Evolutionary conservation across 2,329 filamentous ascomycete genomes (phyloP).

Genomic region (Graphium sp.): DNA sequence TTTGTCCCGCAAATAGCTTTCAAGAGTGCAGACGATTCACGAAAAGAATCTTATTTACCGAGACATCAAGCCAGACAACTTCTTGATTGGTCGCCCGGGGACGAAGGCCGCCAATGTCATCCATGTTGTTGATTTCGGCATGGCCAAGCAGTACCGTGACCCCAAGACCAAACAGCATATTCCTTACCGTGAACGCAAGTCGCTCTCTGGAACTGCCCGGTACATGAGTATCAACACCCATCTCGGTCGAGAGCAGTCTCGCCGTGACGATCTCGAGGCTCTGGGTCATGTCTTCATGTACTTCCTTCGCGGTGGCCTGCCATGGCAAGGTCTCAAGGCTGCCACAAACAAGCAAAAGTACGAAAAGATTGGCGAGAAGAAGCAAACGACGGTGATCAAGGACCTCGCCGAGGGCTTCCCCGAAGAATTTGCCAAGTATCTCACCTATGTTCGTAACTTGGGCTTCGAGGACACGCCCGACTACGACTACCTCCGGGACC

Average conservation of each 20-base stretch:
- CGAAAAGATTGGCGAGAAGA: conserved; percentile 99
- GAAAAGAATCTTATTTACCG: conserved; percentile 99
- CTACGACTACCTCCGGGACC: conserved; percentile 91
- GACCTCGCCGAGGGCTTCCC: conserved; percentile 94
- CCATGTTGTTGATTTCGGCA: conserved; percentile 96
- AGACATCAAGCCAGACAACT: conserved; percentile 99
- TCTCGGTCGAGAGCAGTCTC: conserved; percentile 86
- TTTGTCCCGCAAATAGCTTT: conserved; percentile 47
- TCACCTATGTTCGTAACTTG: conserved; percentile 92
- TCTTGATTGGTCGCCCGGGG: conserved; percentile 81
- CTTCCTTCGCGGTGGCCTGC: conserved; percentile 53
- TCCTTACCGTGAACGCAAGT: conserved; percentile 92
- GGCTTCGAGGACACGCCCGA: conserved; percentile 97
- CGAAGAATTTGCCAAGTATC: conserved; percentile 93
- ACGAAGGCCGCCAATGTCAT: conserved; percentile 96
- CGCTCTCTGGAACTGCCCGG: conserved; percentile 84
- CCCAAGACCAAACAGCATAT: conserved; percentile 99
- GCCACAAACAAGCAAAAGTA: conserved; percentile 91
- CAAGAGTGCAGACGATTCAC: conserved; percentile 82
- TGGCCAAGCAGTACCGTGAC: conserved; percentile 98
- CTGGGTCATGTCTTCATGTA: conserved; percentile 62
- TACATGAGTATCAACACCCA: conserved; percentile 99
- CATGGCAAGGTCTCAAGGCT: conserved; percentile 59
- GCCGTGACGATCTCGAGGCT: conserved; percentile 89
- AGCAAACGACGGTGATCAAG: conserved; percentile 93